Base-by-base conservation (phyloP, 2,329 filamentous ascomycete genomes). In the Calonectria crousiana region DNA sequence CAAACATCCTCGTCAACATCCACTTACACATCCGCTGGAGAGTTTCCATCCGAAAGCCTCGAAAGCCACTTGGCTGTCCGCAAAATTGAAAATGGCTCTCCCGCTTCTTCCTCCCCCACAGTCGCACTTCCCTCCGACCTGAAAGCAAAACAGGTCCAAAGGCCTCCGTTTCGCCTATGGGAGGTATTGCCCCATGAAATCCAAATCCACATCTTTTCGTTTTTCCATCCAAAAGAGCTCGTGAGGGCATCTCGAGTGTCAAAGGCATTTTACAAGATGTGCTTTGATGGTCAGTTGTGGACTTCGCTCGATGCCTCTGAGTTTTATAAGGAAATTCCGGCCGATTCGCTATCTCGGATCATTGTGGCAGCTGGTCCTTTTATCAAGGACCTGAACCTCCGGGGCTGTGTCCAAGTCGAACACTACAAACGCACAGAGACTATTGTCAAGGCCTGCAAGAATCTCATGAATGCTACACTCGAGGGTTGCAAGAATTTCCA, bases 251-350 rank as follows among this genome's bases (percentile, higher is more conserved):
- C 96, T 0, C 87, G 91, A 23, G 94, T 97, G 26, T 96, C 92
- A 82, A 95, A 92, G 83, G 86, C 89, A 8, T 98, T 97, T 88
- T 89, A 98, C 83, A 89, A 90, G 62, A 92, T 95, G 85, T 98
- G 96, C 85, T 98, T 96, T 80, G 96, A 99, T 83, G 97, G 97
- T 2, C 97, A 99, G 85, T 86, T 98, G 20, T 99, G 97, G 97
- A 93, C 92, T 4, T 92, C 90, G 52, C 90, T 98, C 64, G 95
- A 98, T 83, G 92, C 95, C 2, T 93, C 95, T 10, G 92, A 94
- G 65, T 98, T 96, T 84, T 98, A 98, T 82, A 91, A 90, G 76
- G 91, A 95, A 67, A 98, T 98, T 77, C 93, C 96, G 0, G 94
- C 94, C 28, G 92, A 95, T 76, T 94, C 95, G 0, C 86, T 99